Percentiles rank a stretch among this genome's conserved stretches.
phyloP scores from a whole-genome alignment of 495 filamentous ascomycete genomes.

The Annulohypoxylon stygium region DNA sequence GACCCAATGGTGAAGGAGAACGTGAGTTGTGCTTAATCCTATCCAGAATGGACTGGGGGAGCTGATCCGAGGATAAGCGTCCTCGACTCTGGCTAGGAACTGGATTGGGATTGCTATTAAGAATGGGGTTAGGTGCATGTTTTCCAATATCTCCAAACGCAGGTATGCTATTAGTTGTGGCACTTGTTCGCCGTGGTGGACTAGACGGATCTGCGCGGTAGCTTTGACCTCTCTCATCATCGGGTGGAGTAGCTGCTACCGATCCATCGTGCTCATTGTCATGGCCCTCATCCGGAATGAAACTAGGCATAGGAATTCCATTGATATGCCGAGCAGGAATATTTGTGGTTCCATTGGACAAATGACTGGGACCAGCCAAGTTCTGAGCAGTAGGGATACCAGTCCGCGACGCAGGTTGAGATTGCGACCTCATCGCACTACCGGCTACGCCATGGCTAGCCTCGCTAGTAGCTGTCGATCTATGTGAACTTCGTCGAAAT shows the following conservation, averaged over 20 bases:
- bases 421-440: constrained; percentile 67
- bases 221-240: constrained; percentile 52
- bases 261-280: constrained; percentile 54
- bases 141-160: constrained; percentile 59
- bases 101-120: neutral
- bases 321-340: constrained; percentile 57
- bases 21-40: constrained; percentile 64
- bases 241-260: constrained; percentile 54
- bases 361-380: constrained; percentile 46
- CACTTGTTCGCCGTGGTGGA: constrained; percentile 50
- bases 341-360: constrained; percentile 48
- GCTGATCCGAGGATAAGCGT: constrained; percentile 63
- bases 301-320: constrained; percentile 61
- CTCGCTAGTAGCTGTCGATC: constrained; percentile 57
- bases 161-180: constrained; percentile 54
- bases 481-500: constrained; percentile 64
- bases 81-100: constrained; percentile 51
- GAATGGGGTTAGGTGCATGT: constrained; percentile 38
- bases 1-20: constrained; percentile 67
- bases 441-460: constrained; percentile 54
- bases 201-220: constrained; percentile 53
- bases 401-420: constrained; percentile 66
- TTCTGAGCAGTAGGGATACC: constrained; percentile 33
- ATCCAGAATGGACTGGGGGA: constrained; percentile 64
- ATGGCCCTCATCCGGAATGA: constrained; percentile 61